Base-by-base conservation (phyloP, 352 stramenopile genomes). In the Elongisporangium undulatum region DNA sequence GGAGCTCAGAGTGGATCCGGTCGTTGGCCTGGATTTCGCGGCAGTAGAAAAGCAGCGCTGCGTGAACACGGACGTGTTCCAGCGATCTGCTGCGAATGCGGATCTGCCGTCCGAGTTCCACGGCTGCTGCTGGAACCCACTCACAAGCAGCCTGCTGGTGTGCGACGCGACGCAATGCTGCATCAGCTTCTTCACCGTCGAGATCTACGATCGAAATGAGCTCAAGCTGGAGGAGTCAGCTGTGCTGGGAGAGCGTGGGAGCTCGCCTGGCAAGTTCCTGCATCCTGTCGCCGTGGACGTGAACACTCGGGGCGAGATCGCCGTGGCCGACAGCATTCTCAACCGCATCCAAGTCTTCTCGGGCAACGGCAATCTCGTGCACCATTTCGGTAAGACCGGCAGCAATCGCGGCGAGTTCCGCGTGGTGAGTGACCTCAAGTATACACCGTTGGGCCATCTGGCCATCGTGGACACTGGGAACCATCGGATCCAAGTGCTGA, bases 331-430 rank as follows among this genome's bases (percentile, higher is more conserved):
- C 24, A 49, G 52, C n/a, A 83, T 85, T 52, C 53, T 87, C 3
- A 78, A 76, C 39, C 70, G 76, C 5, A 66, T 89, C n/a, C 68
- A 82, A 51, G 63, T 86, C 20, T 90, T 89, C 59, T 77, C 74
- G 5, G 72, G 78, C 4, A 76, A 62, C 52, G 77, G 79, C 15
- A 67, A 72, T 12, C 61, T 85, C 16, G 60, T 77, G 38, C 66
- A 74, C 51, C 68, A 71, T 13, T 85, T 90, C 60, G 80, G 80
- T 16, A 74, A 74, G 23, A 53, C 64, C 0, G 80, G 81, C 8
- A 64, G 59, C 0, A 64, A 54, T 20, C 67, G 69, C 9, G 73
- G 76, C n/a, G 74, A 90, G 23, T 89, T 87, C 59, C 64, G 72
- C 12, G 59, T 64, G 2, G 50, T 90, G 12, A 56, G 65, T 15